Evolutionary conservation across 352 stramenopile species (phyloP).

Genomic region (Phytophthora aleatoria): DNA sequence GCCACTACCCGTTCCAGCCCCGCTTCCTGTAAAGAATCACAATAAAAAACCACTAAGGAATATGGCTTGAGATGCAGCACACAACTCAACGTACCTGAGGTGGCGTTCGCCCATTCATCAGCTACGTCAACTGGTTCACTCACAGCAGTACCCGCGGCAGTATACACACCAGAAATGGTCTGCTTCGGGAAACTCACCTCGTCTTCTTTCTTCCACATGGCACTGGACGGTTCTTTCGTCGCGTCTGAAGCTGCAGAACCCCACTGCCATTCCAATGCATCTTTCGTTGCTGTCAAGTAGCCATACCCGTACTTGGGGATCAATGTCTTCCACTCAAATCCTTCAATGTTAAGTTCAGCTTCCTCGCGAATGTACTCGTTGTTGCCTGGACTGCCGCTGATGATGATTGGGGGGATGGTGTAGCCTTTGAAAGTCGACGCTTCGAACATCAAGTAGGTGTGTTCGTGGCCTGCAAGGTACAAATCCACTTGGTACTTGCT

Average conservation of each 20-base stretch:
- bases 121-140: slow-evolving; percentile 40
- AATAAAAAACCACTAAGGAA: slow-evolving; percentile 9
- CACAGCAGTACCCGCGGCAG: slow-evolving; percentile 48
- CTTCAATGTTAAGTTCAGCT: slow-evolving; percentile 52
- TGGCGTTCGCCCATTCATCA: slow-evolving; percentile 29
- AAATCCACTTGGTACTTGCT: slow-evolving; percentile 78
- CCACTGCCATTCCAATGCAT: slow-evolving; percentile 66
- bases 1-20: slow-evolving; percentile 12
- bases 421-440: slow-evolving; percentile 52
- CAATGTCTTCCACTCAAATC: slow-evolving; percentile 60
- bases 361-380: slow-evolving; percentile 74
- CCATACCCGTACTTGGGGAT: slow-evolving; percentile 81
- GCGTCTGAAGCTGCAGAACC: slow-evolving; percentile 54
- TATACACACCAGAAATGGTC: slow-evolving; percentile 24
- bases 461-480: slow-evolving; percentile 71
- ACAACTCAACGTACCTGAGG: slow-evolving; percentile 28
- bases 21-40: slow-evolving; percentile 17
- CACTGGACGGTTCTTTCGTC: slow-evolving; percentile 44
- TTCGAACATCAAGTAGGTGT: slow-evolving; percentile 75
- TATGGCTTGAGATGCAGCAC: not conserved
- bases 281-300: slow-evolving; percentile 63
- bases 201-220: slow-evolving; percentile 56
- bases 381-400: slow-evolving; percentile 75
- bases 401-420: slow-evolving; percentile 70
- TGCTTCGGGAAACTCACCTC: slow-evolving; percentile 50